Base-by-base conservation (phyloP, 164 flowering plant genomes). In the Taxillus chinensis region DNA sequence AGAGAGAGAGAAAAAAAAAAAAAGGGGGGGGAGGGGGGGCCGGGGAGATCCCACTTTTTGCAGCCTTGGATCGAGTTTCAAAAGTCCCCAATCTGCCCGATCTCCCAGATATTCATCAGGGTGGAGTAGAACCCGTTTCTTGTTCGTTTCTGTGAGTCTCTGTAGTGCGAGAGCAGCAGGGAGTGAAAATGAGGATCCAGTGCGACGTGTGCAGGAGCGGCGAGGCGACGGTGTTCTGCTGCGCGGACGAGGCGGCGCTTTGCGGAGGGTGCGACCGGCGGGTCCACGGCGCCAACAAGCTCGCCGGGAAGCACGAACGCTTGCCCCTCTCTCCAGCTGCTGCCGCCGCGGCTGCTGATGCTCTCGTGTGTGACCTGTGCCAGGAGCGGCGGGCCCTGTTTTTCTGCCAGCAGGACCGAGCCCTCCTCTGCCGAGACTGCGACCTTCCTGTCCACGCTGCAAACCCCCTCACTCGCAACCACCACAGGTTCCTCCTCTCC, bases 391-490 rank as follows among this genome's bases (percentile, higher is more conserved):
- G 16, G 38, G 98, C 88, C n/a, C 82, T 92, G 63, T 67, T 87
- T 71, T 92, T 92, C 68, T 92, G 98, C 60, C 85, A 79, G 61
- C 86, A 92, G 61, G 98, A 92, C 70, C 73, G 96, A 59, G 95
- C 98, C 6, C 81, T 89, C 48, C 77, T 92, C 2, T 92, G 98
- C 73, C 73, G 78, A 69, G 96, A 87, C n/a, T 92, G 98, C 43
- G 96, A 92, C 51, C n/a, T 73, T 6, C 67, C 83, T 27, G 86
- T 92, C 40, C 98, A 92, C 81, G 67, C 75, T 2, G 86, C 87
- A 5, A 92, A 86, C 62, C 85, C 85, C 13, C 83, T 64, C 45
- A 89, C 91, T 10, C 59, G 75, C 70, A 87, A 83, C 45, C 98
- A 92, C 61, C 73, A 68, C 53, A 74, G 98, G 66, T 92, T 89